Percentiles rank a stretch among this genome's conserved stretches.
Conservation (phyloP, 148 eudicot species). For the Heliosperma pusillum region DNA sequence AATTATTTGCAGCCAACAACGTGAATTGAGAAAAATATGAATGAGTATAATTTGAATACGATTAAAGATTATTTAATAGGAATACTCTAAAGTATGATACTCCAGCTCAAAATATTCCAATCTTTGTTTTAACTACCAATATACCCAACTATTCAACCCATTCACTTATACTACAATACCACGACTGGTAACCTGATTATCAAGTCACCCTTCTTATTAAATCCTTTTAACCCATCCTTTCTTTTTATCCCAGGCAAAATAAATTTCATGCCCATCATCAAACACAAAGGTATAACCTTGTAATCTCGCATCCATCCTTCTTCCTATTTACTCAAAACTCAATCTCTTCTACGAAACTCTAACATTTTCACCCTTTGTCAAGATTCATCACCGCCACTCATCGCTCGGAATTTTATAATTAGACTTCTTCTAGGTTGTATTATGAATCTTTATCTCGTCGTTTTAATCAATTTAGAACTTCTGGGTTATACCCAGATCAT, state of each 20-base stretch:
- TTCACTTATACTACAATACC: too few relatives aligned
- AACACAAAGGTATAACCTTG: slow-evolving; percentile 18
- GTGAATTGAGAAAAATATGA: too few relatives aligned
- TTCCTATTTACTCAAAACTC: slow-evolving; percentile 52
- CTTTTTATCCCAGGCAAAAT: slow-evolving; percentile 46
- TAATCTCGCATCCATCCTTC: slow-evolving; percentile 25
- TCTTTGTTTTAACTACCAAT: too few relatives aligned
- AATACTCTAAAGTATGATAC: too few relatives aligned
- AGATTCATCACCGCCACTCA: slow-evolving; percentile 29
- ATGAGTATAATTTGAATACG: too few relatives aligned
- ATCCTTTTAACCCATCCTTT: too few relatives aligned
- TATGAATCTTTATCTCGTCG: slow-evolving; percentile 39
- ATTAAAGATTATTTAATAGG: too few relatives aligned
- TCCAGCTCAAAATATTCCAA: too few relatives aligned
- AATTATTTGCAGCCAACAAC: too few relatives aligned
- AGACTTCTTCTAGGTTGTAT: slow-evolving; percentile 39
- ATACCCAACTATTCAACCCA: too few relatives aligned
- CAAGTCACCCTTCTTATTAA: too few relatives aligned
- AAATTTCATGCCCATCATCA: slow-evolving; percentile 79
- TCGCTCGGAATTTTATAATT: slow-evolving; percentile 64
- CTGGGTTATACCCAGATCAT: slow-evolving; percentile 60
- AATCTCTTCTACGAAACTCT: slow-evolving; percentile 43
- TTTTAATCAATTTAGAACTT: slow-evolving; percentile 47
- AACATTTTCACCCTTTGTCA: slow-evolving; percentile 38
- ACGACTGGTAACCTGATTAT: too few relatives aligned